phyloP scores from a whole-genome alignment of 2,329 filamentous ascomycete genomes.

The Colletotrichum spaethianum region DNA sequence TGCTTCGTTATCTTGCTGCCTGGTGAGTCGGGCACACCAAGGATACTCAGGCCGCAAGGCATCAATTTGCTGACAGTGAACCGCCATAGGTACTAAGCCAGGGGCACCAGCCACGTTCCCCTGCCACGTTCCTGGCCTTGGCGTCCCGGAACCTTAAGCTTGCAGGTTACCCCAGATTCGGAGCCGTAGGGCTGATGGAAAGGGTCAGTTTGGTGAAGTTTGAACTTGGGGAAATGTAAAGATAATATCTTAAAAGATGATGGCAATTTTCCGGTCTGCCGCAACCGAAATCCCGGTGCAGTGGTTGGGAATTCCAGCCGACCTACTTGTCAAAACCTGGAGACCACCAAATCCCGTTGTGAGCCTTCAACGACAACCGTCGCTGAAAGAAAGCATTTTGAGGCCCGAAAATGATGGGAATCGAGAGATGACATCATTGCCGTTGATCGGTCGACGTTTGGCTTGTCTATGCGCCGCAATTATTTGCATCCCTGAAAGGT shows the following conservation, averaged over 20 bases:
- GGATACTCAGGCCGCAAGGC: slow-evolving; percentile 33
- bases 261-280: slow-evolving; percentile 5
- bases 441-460: slow-evolving; percentile 23
- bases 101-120: slow-evolving; percentile 34
- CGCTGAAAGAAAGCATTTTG: slow-evolving; percentile 17
- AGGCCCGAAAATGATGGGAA: slow-evolving; percentile 10
- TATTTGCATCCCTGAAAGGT: slow-evolving; percentile 3
- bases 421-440: slow-evolving; percentile 40
- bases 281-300: not conserved
- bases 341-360: slow-evolving; percentile 8
- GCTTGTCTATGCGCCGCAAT: slow-evolving; percentile 26
- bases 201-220: slow-evolving; percentile 38
- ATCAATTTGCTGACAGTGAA: not conserved
- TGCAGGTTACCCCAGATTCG: slow-evolving; percentile 41
- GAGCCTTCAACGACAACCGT: slow-evolving; percentile 18
- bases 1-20: slow-evolving; percentile 15
- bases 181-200: slow-evolving; percentile 40
- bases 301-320: not conserved
- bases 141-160: slow-evolving; percentile 32
- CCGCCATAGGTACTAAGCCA: slow-evolving; percentile 5
- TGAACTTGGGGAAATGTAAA: slow-evolving; percentile 15
- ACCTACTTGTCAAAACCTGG: not conserved
- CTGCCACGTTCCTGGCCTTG: slow-evolving; percentile 39
- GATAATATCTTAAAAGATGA: not conserved
- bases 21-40: slow-evolving; percentile 27